Evolutionary conservation across 768 basidiomycete genomes (phyloP), one percentile per base, ranked within the genome.

Genomic region (Auriscalpium vulgare): DNA sequence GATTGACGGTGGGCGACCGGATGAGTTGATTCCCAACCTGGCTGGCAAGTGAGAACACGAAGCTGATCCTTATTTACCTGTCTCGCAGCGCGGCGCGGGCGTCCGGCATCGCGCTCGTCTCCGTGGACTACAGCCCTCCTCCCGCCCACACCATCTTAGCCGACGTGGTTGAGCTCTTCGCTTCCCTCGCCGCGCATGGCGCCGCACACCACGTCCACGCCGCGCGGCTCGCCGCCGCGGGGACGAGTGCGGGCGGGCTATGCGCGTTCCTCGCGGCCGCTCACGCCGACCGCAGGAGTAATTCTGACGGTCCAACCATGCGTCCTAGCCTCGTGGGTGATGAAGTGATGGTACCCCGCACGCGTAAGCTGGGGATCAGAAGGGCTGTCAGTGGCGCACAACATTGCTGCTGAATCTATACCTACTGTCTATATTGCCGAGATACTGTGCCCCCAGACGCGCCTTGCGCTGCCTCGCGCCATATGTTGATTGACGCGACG

Each of bases 1-100:
- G 83, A 8, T 67, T 87, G 36, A 77, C 80, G 0, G 82, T 79
- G 14, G 85, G 85, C 1, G 78, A 81, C 59, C 72, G 78, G 52
- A 65, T 63, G 36, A 81, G 78, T 62, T 87, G 83, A 83, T 81
- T 85, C 65, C 85, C 85, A 2, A 58, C 52, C n/a, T 88, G 86
- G 86, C 68, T 87, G 23, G 67, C 76, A 49, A 74, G 85, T 85
- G 34, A 52, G 73, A 62, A 13, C 10, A 49, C 34, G 17, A 21
- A 21, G 3, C 3, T 21, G 3, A 21, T 21, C 21, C 21, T 21
- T 21, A 21, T 52, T 8, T 49, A 38, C 36, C 17, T 40, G n/a
- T 14, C 45, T 19, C 36, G 10, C 54, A 86, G 83, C 70, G 55
- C 77, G 82, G 68, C 77, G 8, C 68, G 70, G 29, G 67, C 64